Base-by-base conservation (phyloP, 2,329 filamentous ascomycete species). In the Aureobasidium uvarum region DNA sequence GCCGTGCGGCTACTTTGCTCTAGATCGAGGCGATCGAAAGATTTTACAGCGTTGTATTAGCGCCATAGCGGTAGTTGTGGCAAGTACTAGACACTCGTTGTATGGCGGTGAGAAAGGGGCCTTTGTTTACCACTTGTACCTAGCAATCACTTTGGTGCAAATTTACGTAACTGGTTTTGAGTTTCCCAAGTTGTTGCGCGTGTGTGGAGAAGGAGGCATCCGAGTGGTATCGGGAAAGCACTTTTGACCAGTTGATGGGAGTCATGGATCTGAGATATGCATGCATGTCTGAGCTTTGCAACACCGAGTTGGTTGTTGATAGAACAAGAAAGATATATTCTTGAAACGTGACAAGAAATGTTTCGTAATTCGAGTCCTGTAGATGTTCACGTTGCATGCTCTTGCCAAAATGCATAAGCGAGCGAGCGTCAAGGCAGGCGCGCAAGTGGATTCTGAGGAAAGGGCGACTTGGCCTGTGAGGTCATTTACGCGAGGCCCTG, bases 181-280 rank as follows among this genome's bases (percentile, higher is more conserved):
- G 33, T 36, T 36, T 36, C 33, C 33, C 33, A 11, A 3, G 48
- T 52, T 18, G 59, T 25, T 14, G 52, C 25, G 20, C 36, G 52
- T 10, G 25, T 62, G 43, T 62, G 43, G 43, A 62, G 43, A 50
- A 62, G 58, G 33, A 20, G 33, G 3, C 33, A 62, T 46, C 55
- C 58, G 45, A 62, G 10, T 25, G 41, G 28, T 1, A 54, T 63
- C 60, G 60, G 60, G 60, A 63, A 63, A 63, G 60, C 36, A 52
- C 38, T 54, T 63, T 54, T 63, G 60, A 36, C 60, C 60, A 45
- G 39, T 55, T 28, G 20, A 39, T 28, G 6, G 20, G 13, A 54
- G 28, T 13, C 28, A 25, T 55, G 33, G 18, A 25, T 55, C 14
- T 18, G 20, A 41, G 52, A 55, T 36, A 10, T 4, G 31, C 31